Conservation (phyloP, 495 filamentous ascomycete species). For the Tuber indicum region DNA sequence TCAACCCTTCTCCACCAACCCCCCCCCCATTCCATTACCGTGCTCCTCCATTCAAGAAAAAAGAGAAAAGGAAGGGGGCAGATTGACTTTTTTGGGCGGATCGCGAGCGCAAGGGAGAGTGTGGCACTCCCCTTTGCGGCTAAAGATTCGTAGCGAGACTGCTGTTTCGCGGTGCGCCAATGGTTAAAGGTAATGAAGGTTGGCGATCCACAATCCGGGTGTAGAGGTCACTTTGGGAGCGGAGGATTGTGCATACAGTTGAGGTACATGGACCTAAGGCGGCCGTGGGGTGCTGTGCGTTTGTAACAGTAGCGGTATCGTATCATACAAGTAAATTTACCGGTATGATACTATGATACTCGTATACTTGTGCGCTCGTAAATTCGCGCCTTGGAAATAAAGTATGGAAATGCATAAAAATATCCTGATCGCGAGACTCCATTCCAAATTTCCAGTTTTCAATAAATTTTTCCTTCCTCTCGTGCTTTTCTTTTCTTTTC, state of each 20-base stretch:
- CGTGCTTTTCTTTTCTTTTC: neutral
- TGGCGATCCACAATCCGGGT: slow-evolving; percentile 3
- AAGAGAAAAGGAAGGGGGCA: neutral
- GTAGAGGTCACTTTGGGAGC: slow-evolving; percentile 2
- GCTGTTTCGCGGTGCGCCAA: neutral
- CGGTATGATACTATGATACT: neutral
- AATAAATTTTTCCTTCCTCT: neutral
- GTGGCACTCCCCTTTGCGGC: neutral
- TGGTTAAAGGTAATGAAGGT: neutral
- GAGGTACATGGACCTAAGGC: slow-evolving; percentile 3
- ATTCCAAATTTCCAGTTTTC: neutral
- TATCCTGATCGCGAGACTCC: neutral
- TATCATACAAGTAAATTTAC: neutral
- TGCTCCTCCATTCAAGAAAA: neutral
- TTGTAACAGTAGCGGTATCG: neutral
- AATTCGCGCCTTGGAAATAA: neutral
- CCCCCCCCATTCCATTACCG: neutral
- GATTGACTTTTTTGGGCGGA: neutral
- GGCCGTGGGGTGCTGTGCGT: neutral
- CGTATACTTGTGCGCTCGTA: neutral
- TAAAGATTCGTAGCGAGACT: neutral
- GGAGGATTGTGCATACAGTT: neutral
- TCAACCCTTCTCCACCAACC: neutral
- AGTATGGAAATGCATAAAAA: neutral
- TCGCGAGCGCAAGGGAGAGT: neutral